Base-by-base conservation (phyloP, 2,329 filamentous ascomycete genomes). In the Dissoconium aciculare region DNA sequence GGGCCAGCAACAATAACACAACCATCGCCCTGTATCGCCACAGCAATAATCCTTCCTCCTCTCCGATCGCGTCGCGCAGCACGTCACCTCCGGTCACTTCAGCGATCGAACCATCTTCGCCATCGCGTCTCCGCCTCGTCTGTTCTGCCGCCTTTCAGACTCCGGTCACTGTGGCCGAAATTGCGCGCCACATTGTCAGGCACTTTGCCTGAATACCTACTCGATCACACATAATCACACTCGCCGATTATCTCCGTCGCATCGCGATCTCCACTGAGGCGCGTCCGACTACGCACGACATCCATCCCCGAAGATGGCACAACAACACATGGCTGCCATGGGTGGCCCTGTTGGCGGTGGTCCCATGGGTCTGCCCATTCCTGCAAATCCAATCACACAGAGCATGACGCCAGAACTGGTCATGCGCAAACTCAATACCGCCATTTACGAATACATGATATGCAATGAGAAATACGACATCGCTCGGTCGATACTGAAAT, bases 401-500 rank as follows among this genome's bases (percentile, higher is more conserved):
- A 37, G 34, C 21, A 30, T 28, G 28, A 39, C 36, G 12, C 27
- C 37, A 17, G 47, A 63, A 63, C 50, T 67, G 67, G 67, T 78
- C 77, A 38, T 50, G 36, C 52, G 50, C 36, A 46, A 56, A 40
- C 70, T 89, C 30, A 85, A 87, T 59, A 87, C 81, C 12, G 85
- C 85, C 55, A 89, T 89, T 43, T 89, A 87, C 65, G 81, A 89
- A 51, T 87, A 89, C 55, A 87, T 95, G 42, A 64, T 94, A 43
- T 82, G 80, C 49, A 79, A 83, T 54, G 70, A 74, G 44, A 82
- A 93, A 68, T 78, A 71, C 51, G 80, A 89, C 42, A 78, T 80
- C 52, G 89, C 89, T 42, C 74, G 82, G 45, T 69, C 75, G 28
- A 65, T 93, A 37, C 59, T 81, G 33, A 65, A 69, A 26, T 37